Evolutionary conservation across 2,329 filamentous ascomycete genomes (phyloP).

Genomic region (Diaporthe helianthi): DNA sequence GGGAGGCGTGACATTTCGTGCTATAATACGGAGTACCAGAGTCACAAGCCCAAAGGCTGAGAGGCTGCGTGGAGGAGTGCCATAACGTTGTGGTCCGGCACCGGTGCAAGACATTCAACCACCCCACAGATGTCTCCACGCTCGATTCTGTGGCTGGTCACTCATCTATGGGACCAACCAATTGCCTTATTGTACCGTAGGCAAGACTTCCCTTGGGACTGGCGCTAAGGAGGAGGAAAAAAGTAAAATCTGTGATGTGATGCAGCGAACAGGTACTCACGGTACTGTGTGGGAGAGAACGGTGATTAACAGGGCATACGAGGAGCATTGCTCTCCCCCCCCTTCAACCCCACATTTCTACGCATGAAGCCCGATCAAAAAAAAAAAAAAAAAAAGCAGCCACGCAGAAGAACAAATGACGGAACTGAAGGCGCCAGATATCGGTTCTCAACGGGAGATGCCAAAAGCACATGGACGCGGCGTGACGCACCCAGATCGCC

Average conservation of each 20-base stretch:
- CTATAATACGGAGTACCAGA: background rate
- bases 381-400: conserved; percentile 9
- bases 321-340: conserved; percentile 19
- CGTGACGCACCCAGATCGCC: conserved; percentile 4
- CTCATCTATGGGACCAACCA: conserved; percentile 18
- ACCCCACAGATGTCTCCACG: background rate
- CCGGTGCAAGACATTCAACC: background rate
- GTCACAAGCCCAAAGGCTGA: background rate
- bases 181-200: background rate
- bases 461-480: conserved; percentile 20
- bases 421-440: background rate
- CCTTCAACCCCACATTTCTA: conserved; percentile 2
- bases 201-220: conserved; percentile 6
- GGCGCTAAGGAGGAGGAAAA: background rate
- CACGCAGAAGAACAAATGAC: conserved; percentile 4
- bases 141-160: conserved; percentile 22
- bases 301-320: conserved; percentile 15
- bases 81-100: background rate
- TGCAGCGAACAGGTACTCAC: conserved; percentile 15
- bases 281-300: conserved; percentile 1
- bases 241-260: conserved; percentile 24
- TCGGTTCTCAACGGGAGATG: conserved; percentile 15
- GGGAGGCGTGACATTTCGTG: conserved; percentile 1
- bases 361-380: conserved; percentile 12
- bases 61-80: background rate